Percentiles rank a stretch among this genome's conserved stretches.
Conservation (phyloP, 2,329 filamentous ascomycete genomes). For the Mycosphaerella sp. region DNA sequence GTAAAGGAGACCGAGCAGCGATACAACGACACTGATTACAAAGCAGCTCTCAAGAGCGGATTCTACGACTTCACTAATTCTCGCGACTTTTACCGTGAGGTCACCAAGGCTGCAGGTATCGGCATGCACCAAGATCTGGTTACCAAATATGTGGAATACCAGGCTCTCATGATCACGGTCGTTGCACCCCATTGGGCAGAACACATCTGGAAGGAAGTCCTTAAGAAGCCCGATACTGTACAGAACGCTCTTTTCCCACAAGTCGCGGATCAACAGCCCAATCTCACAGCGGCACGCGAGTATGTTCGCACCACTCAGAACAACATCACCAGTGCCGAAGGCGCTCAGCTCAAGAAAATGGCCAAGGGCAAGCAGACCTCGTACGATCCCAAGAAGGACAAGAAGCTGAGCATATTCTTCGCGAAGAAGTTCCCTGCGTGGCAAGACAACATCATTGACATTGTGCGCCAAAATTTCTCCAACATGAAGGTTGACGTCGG, state of each 20-base stretch:
- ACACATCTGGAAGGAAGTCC: slow-evolving; percentile 86
- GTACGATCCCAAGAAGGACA: slow-evolving; percentile 87
- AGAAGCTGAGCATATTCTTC: slow-evolving; percentile 81
- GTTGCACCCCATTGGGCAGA: slow-evolving; percentile 93
- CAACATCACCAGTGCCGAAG: slow-evolving; percentile 81
- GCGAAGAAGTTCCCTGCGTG: slow-evolving; percentile 76
- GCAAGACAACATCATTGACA: slow-evolving; percentile 85
- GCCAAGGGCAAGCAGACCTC: slow-evolving; percentile 80
- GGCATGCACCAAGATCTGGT: slow-evolving; percentile 82
- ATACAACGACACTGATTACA: slow-evolving; percentile 74
- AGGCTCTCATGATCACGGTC: slow-evolving; percentile 73
- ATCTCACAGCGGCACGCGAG: slow-evolving; percentile 68
- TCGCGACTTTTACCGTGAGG: slow-evolving; percentile 85
- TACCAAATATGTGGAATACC: slow-evolving; percentile 74
- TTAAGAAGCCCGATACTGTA: slow-evolving; percentile 67
- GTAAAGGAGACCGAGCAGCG: slow-evolving; percentile 72
- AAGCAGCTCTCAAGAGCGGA: slow-evolving; percentile 72
- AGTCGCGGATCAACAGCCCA: slow-evolving; percentile 57
- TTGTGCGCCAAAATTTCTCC: slow-evolving; percentile 67
- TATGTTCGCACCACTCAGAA: slow-evolving; percentile 71
- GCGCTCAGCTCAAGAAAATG: slow-evolving; percentile 76
- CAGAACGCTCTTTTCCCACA: slow-evolving; percentile 72
- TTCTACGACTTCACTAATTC: slow-evolving; percentile 89
- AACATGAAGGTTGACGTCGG: slow-evolving; percentile 67
- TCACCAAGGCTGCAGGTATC: slow-evolving; percentile 65